Evolutionary conservation across 257 asterid genomes (phyloP).

Genomic region (Fraxinus anomala): DNA sequence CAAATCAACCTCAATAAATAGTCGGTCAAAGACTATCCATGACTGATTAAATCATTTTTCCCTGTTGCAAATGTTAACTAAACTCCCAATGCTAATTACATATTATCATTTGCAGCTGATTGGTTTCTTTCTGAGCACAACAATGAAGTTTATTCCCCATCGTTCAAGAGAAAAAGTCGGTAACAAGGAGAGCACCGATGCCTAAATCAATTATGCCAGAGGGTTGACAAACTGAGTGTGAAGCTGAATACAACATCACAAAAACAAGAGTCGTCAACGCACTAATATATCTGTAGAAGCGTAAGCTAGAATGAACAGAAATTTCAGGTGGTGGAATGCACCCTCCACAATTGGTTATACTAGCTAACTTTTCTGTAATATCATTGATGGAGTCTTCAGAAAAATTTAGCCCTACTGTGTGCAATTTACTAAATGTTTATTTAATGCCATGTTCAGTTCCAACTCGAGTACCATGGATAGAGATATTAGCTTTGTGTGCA

Average conservation of each 20-base stretch:
- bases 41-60: neutral
- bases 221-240: neutral
- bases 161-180: constrained; percentile 20
- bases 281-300: neutral
- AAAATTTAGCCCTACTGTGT: too few species aligned
- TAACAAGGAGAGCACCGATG: constrained; percentile 10
- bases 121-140: constrained; percentile 58
- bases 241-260: neutral
- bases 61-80: neutral
- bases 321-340: too few species aligned
- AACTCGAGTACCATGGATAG: too few species aligned
- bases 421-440: too few species aligned
- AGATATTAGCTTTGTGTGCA: neutral
- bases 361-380: neutral
- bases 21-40: neutral
- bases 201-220: constrained; percentile 1
- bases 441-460: too few species aligned
- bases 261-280: neutral
- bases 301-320: neutral
- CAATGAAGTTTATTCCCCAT: constrained; percentile 37
- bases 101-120: constrained; percentile 48
- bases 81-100: constrained; percentile 10
- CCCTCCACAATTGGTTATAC: neutral
- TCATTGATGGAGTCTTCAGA: neutral
- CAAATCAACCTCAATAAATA: neutral